phyloP scores from a whole-genome alignment of 1,284 basidiomycete genomes.

The Acaromyces ingoldii region DNA sequence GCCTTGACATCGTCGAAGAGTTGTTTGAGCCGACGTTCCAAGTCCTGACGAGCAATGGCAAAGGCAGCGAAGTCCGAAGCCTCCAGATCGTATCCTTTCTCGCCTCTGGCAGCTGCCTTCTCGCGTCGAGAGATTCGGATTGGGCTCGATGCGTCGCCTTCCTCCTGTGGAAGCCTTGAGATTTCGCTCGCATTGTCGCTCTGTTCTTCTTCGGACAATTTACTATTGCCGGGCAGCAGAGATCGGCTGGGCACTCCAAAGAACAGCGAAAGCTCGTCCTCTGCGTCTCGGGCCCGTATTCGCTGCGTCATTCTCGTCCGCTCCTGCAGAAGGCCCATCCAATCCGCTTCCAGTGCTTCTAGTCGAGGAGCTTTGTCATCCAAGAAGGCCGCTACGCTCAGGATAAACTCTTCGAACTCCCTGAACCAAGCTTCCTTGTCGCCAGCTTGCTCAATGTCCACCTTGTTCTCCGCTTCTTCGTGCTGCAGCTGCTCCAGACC shows the following conservation, averaged over 20 bases:
- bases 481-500: constrained; percentile 20
- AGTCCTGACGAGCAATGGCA: constrained; percentile 11
- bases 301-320: constrained; percentile 16
- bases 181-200: not conserved
- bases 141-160: constrained; percentile 5
- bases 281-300: constrained; percentile 17
- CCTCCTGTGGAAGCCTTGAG: constrained; percentile 2
- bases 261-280: constrained; percentile 20
- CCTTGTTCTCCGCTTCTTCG: constrained; percentile 32
- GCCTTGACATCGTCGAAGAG: constrained; percentile 36
- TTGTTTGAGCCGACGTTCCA: constrained; percentile 3
- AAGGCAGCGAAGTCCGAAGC: constrained; percentile 21
- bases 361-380: constrained; percentile 30
- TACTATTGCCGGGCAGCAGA: constrained; percentile 19
- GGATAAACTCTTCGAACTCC: constrained; percentile 38
- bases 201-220: not conserved
- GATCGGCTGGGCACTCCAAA: constrained; percentile 16
- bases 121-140: constrained; percentile 1
- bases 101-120: not conserved
- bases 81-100: constrained; percentile 2
- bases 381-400: constrained; percentile 34
- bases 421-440: constrained; percentile 38
- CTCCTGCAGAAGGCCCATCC: constrained; percentile 15
- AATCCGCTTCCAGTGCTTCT: constrained; percentile 34
- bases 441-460: constrained; percentile 23